Percentiles rank a stretch among this genome's conserved stretches.
phyloP scores from a whole-genome alignment of 345 rosid genomes.

The Gossypium stocksii region DNA sequence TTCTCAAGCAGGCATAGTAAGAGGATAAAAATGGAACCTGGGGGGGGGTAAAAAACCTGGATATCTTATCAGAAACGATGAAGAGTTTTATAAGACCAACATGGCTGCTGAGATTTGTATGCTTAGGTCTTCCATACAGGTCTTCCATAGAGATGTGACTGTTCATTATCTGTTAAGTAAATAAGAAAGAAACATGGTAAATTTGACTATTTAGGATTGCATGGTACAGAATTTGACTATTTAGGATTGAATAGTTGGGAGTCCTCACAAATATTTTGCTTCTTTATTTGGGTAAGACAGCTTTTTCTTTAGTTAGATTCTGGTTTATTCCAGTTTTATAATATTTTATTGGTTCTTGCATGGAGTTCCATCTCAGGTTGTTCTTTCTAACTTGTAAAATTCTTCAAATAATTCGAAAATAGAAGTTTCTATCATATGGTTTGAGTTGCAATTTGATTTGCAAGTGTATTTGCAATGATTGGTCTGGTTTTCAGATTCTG shows the following conservation, averaged over 20 bases:
- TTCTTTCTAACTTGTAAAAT: background rate
- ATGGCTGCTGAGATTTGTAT: background rate
- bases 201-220: background rate
- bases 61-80: background rate
- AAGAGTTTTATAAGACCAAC: background rate
- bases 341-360: background rate
- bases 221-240: background rate
- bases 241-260: background rate
- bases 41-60: background rate
- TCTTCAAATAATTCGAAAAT: background rate
- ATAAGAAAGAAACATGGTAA: background rate
- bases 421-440: background rate
- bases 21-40: background rate
- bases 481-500: slow-evolving; percentile 6
- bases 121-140: background rate
- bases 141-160: background rate
- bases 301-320: background rate
- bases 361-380: background rate
- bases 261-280: background rate
- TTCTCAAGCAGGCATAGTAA: background rate
- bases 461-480: background rate
- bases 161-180: background rate
- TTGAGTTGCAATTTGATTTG: background rate
- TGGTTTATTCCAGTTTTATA: background rate
- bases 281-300: background rate